Percentiles rank a stretch among this genome's conserved stretches.
phyloP scores from a whole-genome alignment of 148 eudicot species.

The Persicaria tinctoria region DNA sequence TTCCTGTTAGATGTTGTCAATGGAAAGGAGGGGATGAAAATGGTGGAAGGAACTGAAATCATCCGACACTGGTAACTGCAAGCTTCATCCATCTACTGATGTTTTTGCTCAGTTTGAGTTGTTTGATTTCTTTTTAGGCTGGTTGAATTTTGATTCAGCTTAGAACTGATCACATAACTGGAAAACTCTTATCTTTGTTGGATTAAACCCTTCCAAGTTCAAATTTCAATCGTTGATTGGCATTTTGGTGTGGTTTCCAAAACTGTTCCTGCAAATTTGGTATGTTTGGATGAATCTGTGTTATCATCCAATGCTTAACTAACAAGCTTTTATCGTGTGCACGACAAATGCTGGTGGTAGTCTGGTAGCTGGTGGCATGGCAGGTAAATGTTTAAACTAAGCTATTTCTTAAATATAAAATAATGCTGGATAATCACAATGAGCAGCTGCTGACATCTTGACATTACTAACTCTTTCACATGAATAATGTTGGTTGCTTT shows the following conservation, averaged over 20 bases:
- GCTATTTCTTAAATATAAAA: not conserved
- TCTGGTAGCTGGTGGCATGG: not conserved
- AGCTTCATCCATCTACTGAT: not conserved
- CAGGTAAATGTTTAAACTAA: not conserved
- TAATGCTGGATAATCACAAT: not conserved
- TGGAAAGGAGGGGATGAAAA: constrained; percentile 12
- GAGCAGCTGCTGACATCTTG: not conserved
- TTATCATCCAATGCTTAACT: no score
- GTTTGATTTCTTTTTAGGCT: not conserved
- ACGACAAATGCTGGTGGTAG: no score
- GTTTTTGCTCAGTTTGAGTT: not conserved
- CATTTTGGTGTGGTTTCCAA: not conserved
- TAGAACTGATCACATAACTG: not conserved
- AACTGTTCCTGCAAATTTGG: not conserved
- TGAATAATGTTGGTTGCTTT: not conserved
- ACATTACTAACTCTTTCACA: not conserved
- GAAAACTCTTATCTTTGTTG: not conserved
- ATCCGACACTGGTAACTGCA: no score
- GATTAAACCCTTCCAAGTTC: not conserved
- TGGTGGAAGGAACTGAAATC: not conserved
- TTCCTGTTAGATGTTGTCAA: constrained; percentile 43
- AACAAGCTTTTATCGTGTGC: no score
- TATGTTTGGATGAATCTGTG: not conserved
- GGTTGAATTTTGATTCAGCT: not conserved
- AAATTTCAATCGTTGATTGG: not conserved